phyloP scores from a whole-genome alignment of 75 land plant genomes.

The Adiantum capillusveneris region DNA sequence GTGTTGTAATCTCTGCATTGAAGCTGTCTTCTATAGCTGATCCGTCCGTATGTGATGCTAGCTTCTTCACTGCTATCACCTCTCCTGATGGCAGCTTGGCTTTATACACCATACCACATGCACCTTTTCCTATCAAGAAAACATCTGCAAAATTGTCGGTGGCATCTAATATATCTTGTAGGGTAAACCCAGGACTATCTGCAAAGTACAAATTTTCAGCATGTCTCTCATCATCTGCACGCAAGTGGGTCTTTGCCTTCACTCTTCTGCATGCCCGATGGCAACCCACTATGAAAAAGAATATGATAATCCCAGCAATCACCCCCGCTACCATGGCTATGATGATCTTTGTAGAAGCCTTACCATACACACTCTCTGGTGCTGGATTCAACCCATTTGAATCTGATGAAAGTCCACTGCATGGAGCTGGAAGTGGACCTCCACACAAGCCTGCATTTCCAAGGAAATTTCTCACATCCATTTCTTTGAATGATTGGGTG shows the following conservation, averaged over 20 bases:
- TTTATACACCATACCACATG: constrained; percentile 42
- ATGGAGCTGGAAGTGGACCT: constrained; percentile 18
- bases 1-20: constrained; percentile 19
- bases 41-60: constrained; percentile 6
- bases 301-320: constrained; percentile 6
- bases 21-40: constrained; percentile 26
- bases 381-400: neutral
- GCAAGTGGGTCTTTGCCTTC: neutral
- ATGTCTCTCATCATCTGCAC: constrained; percentile 1
- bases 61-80: constrained; percentile 36
- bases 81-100: constrained; percentile 21
- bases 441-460: constrained; percentile 85
- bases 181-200: neutral
- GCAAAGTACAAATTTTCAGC: neutral
- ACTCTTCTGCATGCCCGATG: neutral
- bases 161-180: constrained; percentile 26
- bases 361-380: neutral
- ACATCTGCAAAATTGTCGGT: constrained; percentile 35
- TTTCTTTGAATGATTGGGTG: constrained; percentile 35
- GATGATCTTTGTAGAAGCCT: constrained; percentile 13
- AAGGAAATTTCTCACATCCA: constrained; percentile 52
- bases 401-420: neutral
- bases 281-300: neutral
- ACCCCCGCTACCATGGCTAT: constrained; percentile 17
- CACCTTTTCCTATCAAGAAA: constrained; percentile 43